Conservation (phyloP, 768 basidiomycete species). For the Trametes cinnabarina region DNA sequence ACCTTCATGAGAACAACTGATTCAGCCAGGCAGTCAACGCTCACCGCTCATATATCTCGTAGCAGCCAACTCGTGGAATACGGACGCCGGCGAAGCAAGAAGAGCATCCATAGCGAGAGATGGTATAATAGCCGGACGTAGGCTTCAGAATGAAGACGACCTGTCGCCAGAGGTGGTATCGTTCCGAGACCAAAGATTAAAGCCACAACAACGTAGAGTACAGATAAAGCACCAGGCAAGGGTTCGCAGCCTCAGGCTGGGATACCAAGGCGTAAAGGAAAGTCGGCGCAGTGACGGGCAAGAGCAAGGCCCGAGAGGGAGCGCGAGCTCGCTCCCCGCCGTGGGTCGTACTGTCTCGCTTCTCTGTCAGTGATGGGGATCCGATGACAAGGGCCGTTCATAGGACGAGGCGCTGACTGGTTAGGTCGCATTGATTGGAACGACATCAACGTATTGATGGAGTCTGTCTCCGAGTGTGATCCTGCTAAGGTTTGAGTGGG, state of each 20-base stretch:
- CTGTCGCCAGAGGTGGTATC: not conserved
- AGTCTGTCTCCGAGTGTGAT: too few relatives aligned
- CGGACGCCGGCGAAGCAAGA: not conserved
- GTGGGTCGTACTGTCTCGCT: not conserved
- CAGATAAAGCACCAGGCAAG: not conserved
- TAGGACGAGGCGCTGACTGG: not conserved
- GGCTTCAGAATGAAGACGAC: constrained; percentile 5
- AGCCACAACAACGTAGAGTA: not conserved
- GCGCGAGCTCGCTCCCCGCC: not conserved
- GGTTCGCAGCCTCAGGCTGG: constrained; percentile 7
- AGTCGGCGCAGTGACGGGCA: not conserved
- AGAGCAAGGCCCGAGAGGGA: constrained; percentile 2
- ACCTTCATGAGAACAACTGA: not conserved
- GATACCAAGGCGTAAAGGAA: not conserved
- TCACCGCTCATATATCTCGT: constrained; percentile 7
- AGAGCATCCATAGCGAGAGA: not conserved
- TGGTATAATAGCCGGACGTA: constrained; percentile 1
- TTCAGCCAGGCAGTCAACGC: not conserved
- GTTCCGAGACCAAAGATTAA: not conserved
- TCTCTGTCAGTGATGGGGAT: not conserved
- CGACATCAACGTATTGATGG: not conserved
- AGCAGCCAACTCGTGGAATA: constrained; percentile 1
- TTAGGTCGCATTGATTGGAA: not conserved
- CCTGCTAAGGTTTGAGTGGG: too few relatives aligned
- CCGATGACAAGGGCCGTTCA: not conserved